phyloP scores from a whole-genome alignment of 768 basidiomycete species.

The Rhodotorula paludigena region DNA sequence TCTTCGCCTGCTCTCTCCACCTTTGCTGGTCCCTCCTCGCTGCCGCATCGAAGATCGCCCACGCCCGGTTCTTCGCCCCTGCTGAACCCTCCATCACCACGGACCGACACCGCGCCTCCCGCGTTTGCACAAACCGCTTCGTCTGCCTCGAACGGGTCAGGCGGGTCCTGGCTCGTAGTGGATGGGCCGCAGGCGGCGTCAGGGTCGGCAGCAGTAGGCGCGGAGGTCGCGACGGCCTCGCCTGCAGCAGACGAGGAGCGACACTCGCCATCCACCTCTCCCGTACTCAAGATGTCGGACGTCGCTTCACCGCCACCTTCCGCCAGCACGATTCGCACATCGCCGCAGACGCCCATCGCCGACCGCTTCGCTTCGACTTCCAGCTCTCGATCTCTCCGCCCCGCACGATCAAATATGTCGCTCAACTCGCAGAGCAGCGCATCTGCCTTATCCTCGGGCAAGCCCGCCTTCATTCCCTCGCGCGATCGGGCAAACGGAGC shows the following conservation, averaged over 20 bases:
- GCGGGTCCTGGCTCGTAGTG: conserved; percentile 1
- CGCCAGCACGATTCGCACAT: neutral
- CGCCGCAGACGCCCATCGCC: conserved; percentile 11
- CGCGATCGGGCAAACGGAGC: conserved; percentile 7
- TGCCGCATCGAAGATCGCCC: neutral
- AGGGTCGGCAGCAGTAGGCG: too few relatives aligned
- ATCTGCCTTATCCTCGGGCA: neutral
- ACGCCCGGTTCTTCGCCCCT: neutral
- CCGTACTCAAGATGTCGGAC: too few relatives aligned
- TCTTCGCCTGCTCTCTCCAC: neutral
- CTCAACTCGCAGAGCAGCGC: too few relatives aligned
- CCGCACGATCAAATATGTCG: neutral
- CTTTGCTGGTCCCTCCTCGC: neutral
- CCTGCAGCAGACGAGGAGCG: neutral
- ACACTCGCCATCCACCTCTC: neutral
- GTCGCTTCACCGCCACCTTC: neutral
- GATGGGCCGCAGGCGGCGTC: neutral
- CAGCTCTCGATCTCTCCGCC: neutral
- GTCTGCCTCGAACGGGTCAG: neutral
- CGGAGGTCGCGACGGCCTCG: too few relatives aligned
- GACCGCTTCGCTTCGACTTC: conserved; percentile 6
- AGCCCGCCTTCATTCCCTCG: conserved; percentile 1
- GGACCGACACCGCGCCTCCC: neutral
- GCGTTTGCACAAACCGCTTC: neutral
- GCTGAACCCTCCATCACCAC: neutral